Evolutionary conservation across 2,329 filamentous ascomycete species (phyloP), one percentile per base, ranked within the genome.

Genomic region (Clonostachys sp.): DNA sequence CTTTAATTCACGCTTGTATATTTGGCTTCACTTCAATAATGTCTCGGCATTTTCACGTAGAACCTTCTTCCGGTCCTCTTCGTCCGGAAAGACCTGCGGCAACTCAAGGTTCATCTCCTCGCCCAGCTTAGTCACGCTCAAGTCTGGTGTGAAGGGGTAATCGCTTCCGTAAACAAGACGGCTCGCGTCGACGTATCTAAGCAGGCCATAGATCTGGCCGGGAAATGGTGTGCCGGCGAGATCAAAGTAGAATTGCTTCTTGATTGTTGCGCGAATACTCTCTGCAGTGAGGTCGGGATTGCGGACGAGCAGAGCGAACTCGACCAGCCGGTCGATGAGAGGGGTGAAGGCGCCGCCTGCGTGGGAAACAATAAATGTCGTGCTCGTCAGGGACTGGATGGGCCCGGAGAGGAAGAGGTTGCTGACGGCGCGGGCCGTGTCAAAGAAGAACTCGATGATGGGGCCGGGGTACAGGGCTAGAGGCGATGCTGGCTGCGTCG

Each of bases 281-380:
- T 80, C 75, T 5, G 51, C 56, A 1, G 56, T 62, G 2, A 53
- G 38, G 17, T 51, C 57, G 13, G 14, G 14, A 30, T 18, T 35
- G 16, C 16, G 20, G 14, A 18, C 7, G 18, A 24, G 17, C 10
- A 6, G n/a, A 16, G n/a, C 17, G 34, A 18, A 40, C 18, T 24
- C 17, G 10, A 45, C 12, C 4, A 49, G 41, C 6, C 58, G 48
- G 7, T 61, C 57, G 1, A 60, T 16, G 1, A 56, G 57, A 4
- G 58, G 53, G 3, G 59, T 42, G 3, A 61, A 50, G 2, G 49
- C 58, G 8, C 58, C 58, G 0, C 58, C 56, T 10, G 53, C 57
- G 20, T 61, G 58, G 0, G 58, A 54, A 5, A 61, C 54, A 12
- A 61, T 61, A 56, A 57, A 61, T 12, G 18, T 53, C 4, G 61